Base-by-base conservation (phyloP, 495 filamentous ascomycete genomes). In the Penicillium bialowiezense region DNA sequence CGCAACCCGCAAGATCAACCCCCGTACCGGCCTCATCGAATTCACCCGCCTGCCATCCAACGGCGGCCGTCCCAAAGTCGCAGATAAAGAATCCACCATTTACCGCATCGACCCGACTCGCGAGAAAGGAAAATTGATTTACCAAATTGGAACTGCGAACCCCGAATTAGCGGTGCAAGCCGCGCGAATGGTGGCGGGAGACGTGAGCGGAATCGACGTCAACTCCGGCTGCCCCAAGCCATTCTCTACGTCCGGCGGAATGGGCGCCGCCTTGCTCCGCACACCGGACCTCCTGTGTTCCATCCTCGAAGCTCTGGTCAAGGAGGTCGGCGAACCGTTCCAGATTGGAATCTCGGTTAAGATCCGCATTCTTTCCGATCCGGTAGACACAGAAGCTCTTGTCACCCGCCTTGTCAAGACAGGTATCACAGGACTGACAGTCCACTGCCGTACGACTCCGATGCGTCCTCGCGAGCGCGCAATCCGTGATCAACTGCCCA, bases 181-280 rank as follows among this genome's bases (percentile, higher is more conserved):
- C 1, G 90, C 90, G 1, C 81, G 81, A 50, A 60, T 96, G 5
- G 87, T 98, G 8, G 95, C 90, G 0, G 76, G 69, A 4, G 87
- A 97, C 67, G 92, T 97, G 1, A 83, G 84, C 0, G 93, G 95
- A 32, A 97, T 98, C 50, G 93, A 97, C 65, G 86, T 98, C 46
- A 98, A 98, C 72, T 89, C 92, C 5, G 93, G 93, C 5, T 98
- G 93, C 66, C 93, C 93, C 0, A 98, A 97, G 69, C 90, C 95
- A 3, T 98, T 98, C 67, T 90, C 84, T 53, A 95, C 91, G 9
- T 76, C 75, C 48, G 87, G 89, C 29, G 95, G 93, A 31, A 98
- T 97, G 93, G 95, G 95, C 23, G 93, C 95, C 0, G 93, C 91
- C 3, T 71, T 98, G 17, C 76, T 98, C 13, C 77, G 79, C 40